These are phyloP conservation scores for Lactifluus pinguis DNA, from an alignment of 768 basidiomycete genomes.

Conservation along the genomic window DNA sequence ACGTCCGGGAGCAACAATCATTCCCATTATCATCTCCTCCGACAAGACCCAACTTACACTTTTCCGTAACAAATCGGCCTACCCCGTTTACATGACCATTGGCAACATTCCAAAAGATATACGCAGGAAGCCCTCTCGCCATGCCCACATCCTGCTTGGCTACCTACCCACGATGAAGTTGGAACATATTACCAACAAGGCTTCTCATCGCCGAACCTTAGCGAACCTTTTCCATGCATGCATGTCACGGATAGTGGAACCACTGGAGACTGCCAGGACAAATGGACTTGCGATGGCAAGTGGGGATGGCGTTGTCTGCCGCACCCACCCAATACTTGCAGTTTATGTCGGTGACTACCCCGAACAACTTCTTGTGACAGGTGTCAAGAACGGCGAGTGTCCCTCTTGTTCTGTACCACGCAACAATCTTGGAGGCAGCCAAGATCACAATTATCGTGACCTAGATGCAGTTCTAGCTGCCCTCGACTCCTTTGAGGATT, in stretches of 20 bases:
- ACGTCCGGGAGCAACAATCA: background rate
- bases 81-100: background rate
- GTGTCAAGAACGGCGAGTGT: no score
- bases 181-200: background rate
- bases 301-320: no score
- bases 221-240: background rate
- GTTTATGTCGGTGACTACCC: no score
- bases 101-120: background rate
- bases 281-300: background rate
- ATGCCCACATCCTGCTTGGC: background rate
- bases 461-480: no score
- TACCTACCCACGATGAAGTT: background rate
- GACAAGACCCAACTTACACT: no score
- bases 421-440: no score
- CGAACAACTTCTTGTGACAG: no score
- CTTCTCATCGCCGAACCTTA: background rate
- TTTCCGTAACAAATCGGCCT: background rate
- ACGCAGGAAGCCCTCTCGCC: background rate
- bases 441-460: no score
- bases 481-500: no score
- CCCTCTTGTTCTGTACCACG: no score
- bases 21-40: background rate
- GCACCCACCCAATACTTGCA: no score
- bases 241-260: background rate
- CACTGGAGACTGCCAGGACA: background rate